These are phyloP conservation scores for Plasmodium ovale DNA, from an alignment of 169 alveolate genomes.

Conservation along the genomic window DNA sequence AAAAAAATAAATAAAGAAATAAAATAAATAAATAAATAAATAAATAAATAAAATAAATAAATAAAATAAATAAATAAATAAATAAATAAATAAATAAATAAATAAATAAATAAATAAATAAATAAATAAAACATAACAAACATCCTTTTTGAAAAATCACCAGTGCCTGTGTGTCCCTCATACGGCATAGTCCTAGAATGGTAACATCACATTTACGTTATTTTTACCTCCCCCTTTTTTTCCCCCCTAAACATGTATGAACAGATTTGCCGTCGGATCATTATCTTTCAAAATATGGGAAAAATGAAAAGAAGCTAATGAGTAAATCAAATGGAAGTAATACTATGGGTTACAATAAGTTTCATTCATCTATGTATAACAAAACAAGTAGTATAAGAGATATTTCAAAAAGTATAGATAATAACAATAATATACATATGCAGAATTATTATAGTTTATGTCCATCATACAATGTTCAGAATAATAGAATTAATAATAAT, in stretches of 20 bases:
- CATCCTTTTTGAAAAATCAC: not conserved
- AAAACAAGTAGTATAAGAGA: conserved; percentile 31
- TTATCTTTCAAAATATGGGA: conserved; percentile 13
- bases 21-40: no score
- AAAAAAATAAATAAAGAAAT: no score
- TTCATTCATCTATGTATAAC: conserved; percentile 18
- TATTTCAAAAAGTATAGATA: conserved; percentile 16
- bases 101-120: no score
- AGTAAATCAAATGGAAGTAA: not conserved
- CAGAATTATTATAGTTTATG: conserved; percentile 34
- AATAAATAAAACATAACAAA: no score
- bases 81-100: no score
- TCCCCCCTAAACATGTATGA: not conserved
- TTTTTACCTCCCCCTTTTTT: not conserved
- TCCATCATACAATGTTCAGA: not conserved
- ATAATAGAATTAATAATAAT: conserved; percentile 5
- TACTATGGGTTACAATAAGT: not conserved
- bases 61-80: no score
- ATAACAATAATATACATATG: conserved; percentile 18
- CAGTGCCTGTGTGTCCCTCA: not conserved
- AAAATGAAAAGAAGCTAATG: conserved; percentile 14
- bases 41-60: no score
- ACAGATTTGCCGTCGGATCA: conserved; percentile 36
- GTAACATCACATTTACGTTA: not conserved
- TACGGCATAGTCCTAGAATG: no score